phyloP scores from a whole-genome alignment of 768 basidiomycete genomes.

The Lactifluus subvellereus region DNA sequence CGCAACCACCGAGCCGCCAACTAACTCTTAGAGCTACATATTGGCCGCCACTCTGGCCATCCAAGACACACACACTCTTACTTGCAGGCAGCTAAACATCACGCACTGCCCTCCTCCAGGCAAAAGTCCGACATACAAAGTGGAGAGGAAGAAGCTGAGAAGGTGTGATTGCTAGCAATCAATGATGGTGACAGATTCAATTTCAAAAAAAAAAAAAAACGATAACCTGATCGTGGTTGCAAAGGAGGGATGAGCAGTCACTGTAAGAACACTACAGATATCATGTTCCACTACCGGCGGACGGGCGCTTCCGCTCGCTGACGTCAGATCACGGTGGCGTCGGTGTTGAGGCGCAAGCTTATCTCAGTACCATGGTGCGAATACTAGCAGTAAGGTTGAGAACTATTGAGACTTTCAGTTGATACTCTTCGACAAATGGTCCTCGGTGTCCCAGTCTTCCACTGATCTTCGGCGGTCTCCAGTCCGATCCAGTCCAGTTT shows the following conservation, averaged over 20 bases:
- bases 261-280: too few species aligned
- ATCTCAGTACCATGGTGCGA: background rate
- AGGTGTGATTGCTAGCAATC: background rate
- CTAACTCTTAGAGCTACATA: too few species aligned
- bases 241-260: too few species aligned
- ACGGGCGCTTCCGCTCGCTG: background rate
- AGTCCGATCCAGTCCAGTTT: background rate
- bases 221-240: too few species aligned
- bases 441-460: background rate
- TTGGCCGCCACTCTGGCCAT: too few species aligned
- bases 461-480: background rate
- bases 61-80: too few species aligned
- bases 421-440: background rate
- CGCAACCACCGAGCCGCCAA: too few species aligned
- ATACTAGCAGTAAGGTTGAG: background rate
- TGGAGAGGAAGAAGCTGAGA: background rate
- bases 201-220: background rate
- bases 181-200: too few species aligned
- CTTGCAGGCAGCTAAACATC: too few species aligned
- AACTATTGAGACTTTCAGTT: background rate
- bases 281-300: too few species aligned
- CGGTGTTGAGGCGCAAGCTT: background rate
- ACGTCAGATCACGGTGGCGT: background rate
- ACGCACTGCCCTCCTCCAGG: background rate
- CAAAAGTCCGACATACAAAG: background rate